Conservation (phyloP, 306 rosid species). For the Pterocarpus santalinus region DNA sequence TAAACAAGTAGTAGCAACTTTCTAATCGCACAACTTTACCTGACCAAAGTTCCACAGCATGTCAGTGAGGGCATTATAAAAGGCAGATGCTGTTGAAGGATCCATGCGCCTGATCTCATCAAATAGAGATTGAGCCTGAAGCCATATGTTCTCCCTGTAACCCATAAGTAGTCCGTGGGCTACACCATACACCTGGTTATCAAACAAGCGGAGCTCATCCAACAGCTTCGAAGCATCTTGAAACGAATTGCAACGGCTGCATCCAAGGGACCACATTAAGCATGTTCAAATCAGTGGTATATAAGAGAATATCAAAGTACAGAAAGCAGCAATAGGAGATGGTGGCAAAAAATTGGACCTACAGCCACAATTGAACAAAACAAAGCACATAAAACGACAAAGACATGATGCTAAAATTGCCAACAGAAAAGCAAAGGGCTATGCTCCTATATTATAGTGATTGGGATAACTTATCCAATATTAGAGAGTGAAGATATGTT, state of each 20-base stretch:
- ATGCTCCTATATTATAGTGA: too few relatives aligned
- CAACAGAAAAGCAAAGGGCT: too few relatives aligned
- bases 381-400: too few relatives aligned
- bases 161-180: constrained; percentile 95
- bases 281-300: constrained; percentile 31
- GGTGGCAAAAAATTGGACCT: background rate
- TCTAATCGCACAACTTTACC: constrained; percentile 56
- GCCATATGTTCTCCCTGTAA: constrained; percentile 73
- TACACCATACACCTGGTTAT: constrained; percentile 89
- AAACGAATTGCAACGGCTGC: constrained; percentile 85
- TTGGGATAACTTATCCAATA: too few relatives aligned
- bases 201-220: constrained; percentile 85
- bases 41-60: constrained; percentile 98
- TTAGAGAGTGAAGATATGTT: too few relatives aligned
- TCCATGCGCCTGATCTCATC: constrained; percentile 92
- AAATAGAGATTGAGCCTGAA: constrained; percentile 73
- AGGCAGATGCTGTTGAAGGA: constrained; percentile 88
- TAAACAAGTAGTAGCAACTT: background rate
- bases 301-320: constrained; percentile 9
- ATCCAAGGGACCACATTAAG: constrained; percentile 47
- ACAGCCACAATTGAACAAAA: too few relatives aligned
- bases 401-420: too few relatives aligned
- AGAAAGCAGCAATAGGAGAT: constrained; percentile 2
- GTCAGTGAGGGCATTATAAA: constrained; percentile 93
- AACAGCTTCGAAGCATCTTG: constrained; percentile 84